These are phyloP conservation scores for Linnemannia schmuckeri DNA, from an alignment of 192 early-diverging fungal genomes.

Conservation along the genomic window DNA sequence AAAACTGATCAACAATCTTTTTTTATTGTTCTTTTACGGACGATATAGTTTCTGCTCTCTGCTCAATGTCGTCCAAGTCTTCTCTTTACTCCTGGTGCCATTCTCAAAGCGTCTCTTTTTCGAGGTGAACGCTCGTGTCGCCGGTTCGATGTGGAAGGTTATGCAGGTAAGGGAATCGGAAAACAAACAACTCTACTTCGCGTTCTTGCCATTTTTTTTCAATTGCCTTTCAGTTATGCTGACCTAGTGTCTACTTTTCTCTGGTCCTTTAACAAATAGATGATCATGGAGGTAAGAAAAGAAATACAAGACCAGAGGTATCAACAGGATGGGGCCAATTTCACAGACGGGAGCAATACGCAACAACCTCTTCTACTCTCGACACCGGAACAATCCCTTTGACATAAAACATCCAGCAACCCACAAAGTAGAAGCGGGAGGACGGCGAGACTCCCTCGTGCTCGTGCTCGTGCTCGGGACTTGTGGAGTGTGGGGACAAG, in stretches of 20 bases:
- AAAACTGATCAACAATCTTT: conserved; percentile 16
- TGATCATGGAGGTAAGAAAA: conserved; percentile 54
- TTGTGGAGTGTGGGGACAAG: neutral
- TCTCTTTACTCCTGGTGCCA: conserved; percentile 61
- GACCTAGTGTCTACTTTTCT: neutral
- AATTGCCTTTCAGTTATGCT: neutral
- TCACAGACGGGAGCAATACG: neutral
- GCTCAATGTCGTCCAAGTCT: conserved; percentile 63
- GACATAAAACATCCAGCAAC: neutral
- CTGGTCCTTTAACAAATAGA: neutral
- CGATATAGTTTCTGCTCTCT: conserved; percentile 53
- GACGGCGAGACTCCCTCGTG: neutral
- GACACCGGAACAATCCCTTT: neutral
- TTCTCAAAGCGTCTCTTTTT: conserved; percentile 64
- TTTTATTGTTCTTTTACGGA: neutral
- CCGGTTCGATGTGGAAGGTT: conserved; percentile 64
- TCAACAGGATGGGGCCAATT: neutral
- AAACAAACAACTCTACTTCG: neutral
- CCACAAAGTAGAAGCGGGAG: neutral
- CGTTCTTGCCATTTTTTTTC: neutral
- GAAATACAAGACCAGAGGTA: neutral
- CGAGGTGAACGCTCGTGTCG: conserved; percentile 63
- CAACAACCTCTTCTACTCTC: neutral
- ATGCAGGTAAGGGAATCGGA: conserved; percentile 61
- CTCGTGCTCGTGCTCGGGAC: neutral